Conservation (phyloP, 2,329 filamentous ascomycete species). For the Hypoxylon sp. region DNA sequence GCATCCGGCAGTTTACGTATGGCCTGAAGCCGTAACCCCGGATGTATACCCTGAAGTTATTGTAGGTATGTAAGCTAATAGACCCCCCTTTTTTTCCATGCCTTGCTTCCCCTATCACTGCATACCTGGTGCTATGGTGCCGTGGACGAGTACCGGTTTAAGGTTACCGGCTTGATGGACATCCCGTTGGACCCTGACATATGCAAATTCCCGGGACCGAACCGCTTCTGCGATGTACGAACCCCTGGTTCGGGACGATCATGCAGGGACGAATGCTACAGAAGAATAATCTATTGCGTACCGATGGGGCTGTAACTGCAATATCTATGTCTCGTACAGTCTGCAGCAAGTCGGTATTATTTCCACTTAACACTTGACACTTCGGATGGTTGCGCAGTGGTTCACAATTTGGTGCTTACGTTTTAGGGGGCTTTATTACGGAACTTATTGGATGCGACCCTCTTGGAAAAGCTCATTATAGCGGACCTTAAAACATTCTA, state of each 20-base stretch:
- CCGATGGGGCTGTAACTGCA: slow-evolving; percentile 2
- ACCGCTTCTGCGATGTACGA: slow-evolving; percentile 11
- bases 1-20: slow-evolving; percentile 29
- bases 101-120: slow-evolving; percentile 9
- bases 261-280: slow-evolving; percentile 34
- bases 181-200: slow-evolving; percentile 30
- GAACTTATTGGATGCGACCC: not conserved
- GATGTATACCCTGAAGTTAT: slow-evolving; percentile 15
- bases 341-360: not conserved
- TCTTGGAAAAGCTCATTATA: slow-evolving; percentile 12
- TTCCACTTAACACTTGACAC: not conserved
- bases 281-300: slow-evolving; percentile 6
- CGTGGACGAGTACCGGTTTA: slow-evolving; percentile 11
- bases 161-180: slow-evolving; percentile 18
- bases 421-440: slow-evolving; percentile 3
- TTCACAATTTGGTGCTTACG: slow-evolving; percentile 15
- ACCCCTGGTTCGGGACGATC: slow-evolving; percentile 28
- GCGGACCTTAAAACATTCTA: slow-evolving; percentile 3
- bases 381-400: not conserved
- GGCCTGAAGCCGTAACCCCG: slow-evolving; percentile 23
- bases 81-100: slow-evolving; percentile 4
- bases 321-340: slow-evolving; percentile 1
- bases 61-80: slow-evolving; percentile 29
- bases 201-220: slow-evolving; percentile 22
- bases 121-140: slow-evolving; percentile 4